Base-by-base conservation (phyloP, 495 filamentous ascomycete genomes). In the Podospora comata region DNA sequence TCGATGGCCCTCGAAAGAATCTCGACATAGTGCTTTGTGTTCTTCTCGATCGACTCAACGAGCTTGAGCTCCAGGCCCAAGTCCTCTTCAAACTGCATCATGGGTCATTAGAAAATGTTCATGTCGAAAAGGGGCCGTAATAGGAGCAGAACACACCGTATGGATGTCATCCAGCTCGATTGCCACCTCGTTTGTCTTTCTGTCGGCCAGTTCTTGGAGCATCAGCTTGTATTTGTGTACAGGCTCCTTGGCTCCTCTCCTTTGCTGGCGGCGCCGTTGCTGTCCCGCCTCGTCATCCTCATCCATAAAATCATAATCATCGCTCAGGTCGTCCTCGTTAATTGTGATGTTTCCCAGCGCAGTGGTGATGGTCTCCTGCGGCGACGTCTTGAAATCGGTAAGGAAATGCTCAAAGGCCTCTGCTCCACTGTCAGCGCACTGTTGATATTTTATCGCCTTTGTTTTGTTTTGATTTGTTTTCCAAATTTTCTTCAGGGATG, bases 291-390 rank as follows among this genome's bases (percentile, higher is more conserved):
- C 87, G 67, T 91, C 90, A 60, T 87, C 88, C 79, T 97, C 91
- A 73, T 96, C 91, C 91, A 97, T 92, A 79, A 96, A 92, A 74
- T 96, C 93, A 74, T 97, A 94, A 72, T 96, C 93, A 75, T 97
- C 93, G 79, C 91, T 94, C n/a, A 90, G 85, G 71, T 89, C 88
- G 81, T 94, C 91, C 66, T 90, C 93, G 78, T 94, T 90, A 70
- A 99, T 90, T 76, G 92, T 89, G 74, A 99, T 85, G 63, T 91
- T 89, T 68, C 91, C 87, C 39, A 99, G 80, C 19, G 92, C 93
- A 74, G 91, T 86, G 64, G 89, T 87, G 67, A 91, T 84, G 4
- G 86, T 86, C 73, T 93, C 90, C 62, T 89, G 81, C 7, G 91
- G 89, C 39, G 91, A 86, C 15, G 89, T 91, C 81, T 99, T 98